Conservation (phyloP, 2,329 filamentous ascomycete genomes). For the Alternaria sp. region DNA sequence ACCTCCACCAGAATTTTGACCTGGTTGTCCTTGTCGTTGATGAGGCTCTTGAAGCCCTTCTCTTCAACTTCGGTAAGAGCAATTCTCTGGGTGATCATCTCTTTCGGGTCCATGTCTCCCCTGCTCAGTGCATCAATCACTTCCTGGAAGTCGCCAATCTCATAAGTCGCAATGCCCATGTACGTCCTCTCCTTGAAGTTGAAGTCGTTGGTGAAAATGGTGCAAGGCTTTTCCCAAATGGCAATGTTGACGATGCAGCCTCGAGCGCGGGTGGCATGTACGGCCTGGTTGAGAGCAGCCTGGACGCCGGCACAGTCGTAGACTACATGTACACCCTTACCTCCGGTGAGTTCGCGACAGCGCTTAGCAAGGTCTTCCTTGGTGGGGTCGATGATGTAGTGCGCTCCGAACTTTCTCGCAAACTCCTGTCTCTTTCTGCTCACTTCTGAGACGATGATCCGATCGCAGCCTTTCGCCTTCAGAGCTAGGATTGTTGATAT, state of each 20-base stretch:
- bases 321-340: constrained; percentile 57
- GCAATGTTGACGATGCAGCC: constrained; percentile 63
- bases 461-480: constrained; percentile 36
- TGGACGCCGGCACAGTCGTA: constrained; percentile 63
- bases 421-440: constrained; percentile 56
- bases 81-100: constrained; percentile 59
- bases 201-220: constrained; percentile 58
- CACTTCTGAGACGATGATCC: constrained; percentile 62
- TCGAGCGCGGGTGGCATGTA: constrained; percentile 56
- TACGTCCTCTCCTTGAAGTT: constrained; percentile 62
- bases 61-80: constrained; percentile 55
- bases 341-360: constrained; percentile 53
- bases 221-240: constrained; percentile 61
- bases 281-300: constrained; percentile 55
- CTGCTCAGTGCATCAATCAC: constrained; percentile 53
- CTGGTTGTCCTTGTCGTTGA: constrained; percentile 58
- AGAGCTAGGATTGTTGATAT: constrained; percentile 47
- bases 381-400: constrained; percentile 59
- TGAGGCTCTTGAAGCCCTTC: constrained; percentile 55
- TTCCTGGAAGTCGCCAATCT: constrained; percentile 58
- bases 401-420: constrained; percentile 59
- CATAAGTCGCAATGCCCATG: constrained; percentile 60
- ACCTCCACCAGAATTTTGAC: constrained; percentile 57
- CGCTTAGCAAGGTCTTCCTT: constrained; percentile 55
- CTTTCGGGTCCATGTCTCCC: constrained; percentile 52